Conservation (phyloP, 345 rosid species). For the Salix koriyanagi region DNA sequence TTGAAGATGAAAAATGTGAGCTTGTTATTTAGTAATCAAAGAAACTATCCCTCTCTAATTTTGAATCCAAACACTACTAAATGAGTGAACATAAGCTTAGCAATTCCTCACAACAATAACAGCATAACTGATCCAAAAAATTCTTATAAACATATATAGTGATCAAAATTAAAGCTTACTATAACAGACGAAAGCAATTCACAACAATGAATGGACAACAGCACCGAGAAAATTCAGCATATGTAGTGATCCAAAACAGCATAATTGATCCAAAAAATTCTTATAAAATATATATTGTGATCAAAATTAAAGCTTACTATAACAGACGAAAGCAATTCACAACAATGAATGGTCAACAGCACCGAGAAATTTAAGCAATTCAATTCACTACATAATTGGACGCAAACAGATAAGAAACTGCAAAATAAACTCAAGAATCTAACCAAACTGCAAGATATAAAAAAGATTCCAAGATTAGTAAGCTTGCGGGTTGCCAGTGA, state of each 20-base stretch:
- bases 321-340: neutral
- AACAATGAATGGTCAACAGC: too few relatives aligned
- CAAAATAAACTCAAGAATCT: neutral
- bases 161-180: neutral
- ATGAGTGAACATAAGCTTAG: neutral
- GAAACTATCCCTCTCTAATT: constrained; percentile 1
- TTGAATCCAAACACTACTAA: neutral
- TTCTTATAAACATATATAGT: neutral
- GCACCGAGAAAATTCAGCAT: neutral
- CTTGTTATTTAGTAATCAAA: neutral
- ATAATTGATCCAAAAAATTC: neutral
- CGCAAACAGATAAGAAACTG: neutral
- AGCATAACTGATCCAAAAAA: neutral
- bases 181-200: neutral
- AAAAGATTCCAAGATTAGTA: neutral
- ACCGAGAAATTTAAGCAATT: neutral
- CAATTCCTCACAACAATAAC: neutral
- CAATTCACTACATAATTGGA: neutral
- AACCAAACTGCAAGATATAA: neutral
- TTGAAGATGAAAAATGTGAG: neutral
- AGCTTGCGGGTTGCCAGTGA: neutral
- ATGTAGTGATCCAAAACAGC: too few relatives aligned
- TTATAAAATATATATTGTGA: neutral
- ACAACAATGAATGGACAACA: neutral
- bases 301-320: neutral